A percentile compares a stretch with the other conserved stretches of the same genome.
Evolutionary conservation across 2,329 filamentous ascomycete species (phyloP).

Genomic region (Verticillium isaacii): DNA sequence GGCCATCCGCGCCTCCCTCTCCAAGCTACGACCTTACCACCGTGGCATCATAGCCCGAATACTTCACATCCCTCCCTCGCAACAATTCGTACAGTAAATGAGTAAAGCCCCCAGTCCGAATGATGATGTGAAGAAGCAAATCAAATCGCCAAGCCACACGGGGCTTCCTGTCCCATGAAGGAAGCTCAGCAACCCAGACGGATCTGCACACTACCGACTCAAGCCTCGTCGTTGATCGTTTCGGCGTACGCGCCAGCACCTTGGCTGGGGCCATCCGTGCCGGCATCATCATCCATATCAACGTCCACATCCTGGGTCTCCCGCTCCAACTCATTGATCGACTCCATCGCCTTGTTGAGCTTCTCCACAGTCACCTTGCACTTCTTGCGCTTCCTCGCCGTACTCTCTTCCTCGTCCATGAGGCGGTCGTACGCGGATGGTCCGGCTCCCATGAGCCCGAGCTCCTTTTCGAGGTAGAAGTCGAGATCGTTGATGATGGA

Average conservation of each 20-base stretch:
- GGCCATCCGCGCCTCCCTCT: too few species aligned
- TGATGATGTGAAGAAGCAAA: too few species aligned
- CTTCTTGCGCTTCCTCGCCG: conserved; percentile 32
- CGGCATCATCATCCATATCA: not conserved
- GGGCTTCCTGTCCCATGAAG: too few species aligned
- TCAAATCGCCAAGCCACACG: too few species aligned
- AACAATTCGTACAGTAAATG: too few species aligned
- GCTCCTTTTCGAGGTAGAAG: conserved; percentile 35
- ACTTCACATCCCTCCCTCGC: too few species aligned
- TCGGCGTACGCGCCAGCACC: not conserved
- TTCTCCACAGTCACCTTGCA: conserved; percentile 40
- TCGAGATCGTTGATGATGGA: conserved; percentile 34
- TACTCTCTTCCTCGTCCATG: conserved; percentile 44
- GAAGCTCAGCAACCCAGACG: not conserved
- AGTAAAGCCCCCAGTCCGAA: too few species aligned
- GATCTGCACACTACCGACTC: not conserved
- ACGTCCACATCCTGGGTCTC: conserved; percentile 18
- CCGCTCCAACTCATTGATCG: conserved; percentile 37
- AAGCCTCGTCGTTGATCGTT: not conserved
- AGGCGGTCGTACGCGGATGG: conserved; percentile 31
- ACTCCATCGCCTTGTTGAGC: conserved; percentile 39
- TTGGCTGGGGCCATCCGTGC: not conserved
- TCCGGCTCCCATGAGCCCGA: conserved; percentile 31
- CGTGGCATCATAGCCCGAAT: too few species aligned
- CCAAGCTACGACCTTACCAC: too few species aligned